Conservation (phyloP, 495 filamentous ascomycete genomes). For the Aspergillus campestris region DNA sequence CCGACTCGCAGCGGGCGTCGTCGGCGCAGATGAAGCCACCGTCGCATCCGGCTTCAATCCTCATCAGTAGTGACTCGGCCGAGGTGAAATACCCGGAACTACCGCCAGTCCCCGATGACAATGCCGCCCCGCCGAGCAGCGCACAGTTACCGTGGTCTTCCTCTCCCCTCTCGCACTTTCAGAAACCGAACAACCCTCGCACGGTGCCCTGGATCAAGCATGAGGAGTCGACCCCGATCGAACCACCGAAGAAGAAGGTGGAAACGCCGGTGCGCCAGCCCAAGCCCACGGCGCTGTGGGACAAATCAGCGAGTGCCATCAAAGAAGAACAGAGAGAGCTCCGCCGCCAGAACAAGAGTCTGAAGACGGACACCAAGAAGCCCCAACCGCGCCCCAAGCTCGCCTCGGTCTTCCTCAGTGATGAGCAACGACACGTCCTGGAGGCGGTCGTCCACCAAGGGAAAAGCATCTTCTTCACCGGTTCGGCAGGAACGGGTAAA, state of each 20-base stretch:
- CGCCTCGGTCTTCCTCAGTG: constrained; percentile 64
- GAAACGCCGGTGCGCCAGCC: constrained; percentile 26
- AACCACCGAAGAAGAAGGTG: constrained; percentile 19
- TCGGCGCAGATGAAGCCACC: constrained; percentile 3
- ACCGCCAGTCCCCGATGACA: constrained; percentile 27
- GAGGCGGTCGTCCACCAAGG: constrained; percentile 63
- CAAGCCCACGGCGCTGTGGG: constrained; percentile 57
- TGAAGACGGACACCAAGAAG: constrained; percentile 22
- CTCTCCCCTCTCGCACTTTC: constrained; percentile 46
- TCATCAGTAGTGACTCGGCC: constrained; percentile 6
- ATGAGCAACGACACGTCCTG: constrained; percentile 79
- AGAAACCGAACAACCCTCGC: constrained; percentile 40
- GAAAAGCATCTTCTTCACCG: constrained; percentile 96
- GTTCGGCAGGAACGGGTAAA: constrained; percentile 95
- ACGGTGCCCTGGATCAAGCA: constrained; percentile 46
- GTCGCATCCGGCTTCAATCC: not conserved
- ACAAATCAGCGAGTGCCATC: constrained; percentile 69
- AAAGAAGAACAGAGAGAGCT: constrained; percentile 76
- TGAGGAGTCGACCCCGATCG: constrained; percentile 6
- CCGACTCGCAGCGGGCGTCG: not conserved
- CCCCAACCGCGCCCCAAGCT: constrained; percentile 26
- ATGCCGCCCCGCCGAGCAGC: constrained; percentile 39
- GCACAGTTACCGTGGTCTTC: constrained; percentile 55
- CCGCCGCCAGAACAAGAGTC: constrained; percentile 49
- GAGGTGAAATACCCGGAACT: constrained; percentile 36